A percentile compares a stretch with the other conserved stretches of the same genome.
Evolutionary conservation across 129 eudicot genomes (phyloP).

Genomic region (Centrapalus pauciflorus): DNA sequence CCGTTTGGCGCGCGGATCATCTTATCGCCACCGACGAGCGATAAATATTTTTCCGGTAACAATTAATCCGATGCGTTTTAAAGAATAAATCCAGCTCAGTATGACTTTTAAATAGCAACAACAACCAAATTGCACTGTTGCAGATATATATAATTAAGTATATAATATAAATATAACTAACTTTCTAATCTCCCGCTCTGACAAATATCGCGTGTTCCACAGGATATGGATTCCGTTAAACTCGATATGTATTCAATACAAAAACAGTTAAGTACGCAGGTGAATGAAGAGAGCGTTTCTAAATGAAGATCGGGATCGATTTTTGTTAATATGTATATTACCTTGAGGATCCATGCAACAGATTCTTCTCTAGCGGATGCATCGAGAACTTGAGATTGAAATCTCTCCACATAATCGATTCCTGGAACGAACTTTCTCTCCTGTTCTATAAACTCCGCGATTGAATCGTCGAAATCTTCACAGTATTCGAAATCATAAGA

Average conservation of each 20-base stretch:
- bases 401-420: constrained; percentile 39
- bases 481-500: constrained; percentile 49
- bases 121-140: neutral
- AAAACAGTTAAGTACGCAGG: neutral
- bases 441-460: constrained; percentile 67
- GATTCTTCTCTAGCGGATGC: constrained; percentile 71
- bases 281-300: neutral
- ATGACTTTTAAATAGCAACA: neutral
- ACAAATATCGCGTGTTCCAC: neutral
- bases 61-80: constrained; percentile 1
- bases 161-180: too few relatives aligned
- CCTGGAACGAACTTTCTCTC: constrained; percentile 63
- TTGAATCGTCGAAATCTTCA: constrained; percentile 58
- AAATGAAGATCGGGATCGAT: neutral
- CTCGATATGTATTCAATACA: neutral
- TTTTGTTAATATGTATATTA: constrained; percentile 7
- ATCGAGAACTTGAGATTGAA: constrained; percentile 51
- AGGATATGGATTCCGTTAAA: constrained; percentile 10
- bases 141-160: too few relatives aligned
- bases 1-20: neutral
- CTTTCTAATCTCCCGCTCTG: constrained; percentile 2
- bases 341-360: constrained; percentile 95
- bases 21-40: neutral
- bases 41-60: neutral
- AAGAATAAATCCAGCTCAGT: neutral